Conservation (phyloP, 208 protist genomes). For the Leishmania arabica region DNA sequence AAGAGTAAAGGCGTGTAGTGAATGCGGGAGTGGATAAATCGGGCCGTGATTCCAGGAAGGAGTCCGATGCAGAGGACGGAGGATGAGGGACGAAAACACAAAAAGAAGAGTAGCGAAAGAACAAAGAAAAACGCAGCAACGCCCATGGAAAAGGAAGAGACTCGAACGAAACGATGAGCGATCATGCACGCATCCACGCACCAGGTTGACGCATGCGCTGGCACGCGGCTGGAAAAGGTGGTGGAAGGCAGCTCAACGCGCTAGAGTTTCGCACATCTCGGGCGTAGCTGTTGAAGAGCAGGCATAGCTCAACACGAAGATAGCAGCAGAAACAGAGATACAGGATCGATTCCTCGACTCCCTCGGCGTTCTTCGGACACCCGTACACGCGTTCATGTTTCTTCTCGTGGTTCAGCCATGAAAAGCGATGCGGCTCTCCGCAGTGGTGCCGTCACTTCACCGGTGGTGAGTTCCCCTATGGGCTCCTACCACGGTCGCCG, state of each 20-base stretch:
- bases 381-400: background rate
- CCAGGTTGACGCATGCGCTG: background rate
- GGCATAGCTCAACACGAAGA: background rate
- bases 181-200: background rate
- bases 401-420: background rate
- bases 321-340: background rate
- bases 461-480: background rate
- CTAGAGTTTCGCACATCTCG: background rate
- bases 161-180: background rate
- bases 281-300: background rate
- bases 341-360: background rate
- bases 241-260: background rate
- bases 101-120: background rate
- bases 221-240: background rate
- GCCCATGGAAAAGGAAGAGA: background rate
- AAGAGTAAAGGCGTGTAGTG: too few relatives aligned
- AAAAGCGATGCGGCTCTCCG: background rate
- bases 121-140: background rate
- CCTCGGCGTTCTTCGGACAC: background rate
- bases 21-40: too few relatives aligned
- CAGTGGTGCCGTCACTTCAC: background rate
- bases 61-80: too few relatives aligned
- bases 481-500: background rate
- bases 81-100: background rate
- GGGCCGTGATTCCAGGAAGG: too few relatives aligned